phyloP scores from a whole-genome alignment of 2,329 filamentous ascomycete genomes.

The Zopfia rhizophila region DNA sequence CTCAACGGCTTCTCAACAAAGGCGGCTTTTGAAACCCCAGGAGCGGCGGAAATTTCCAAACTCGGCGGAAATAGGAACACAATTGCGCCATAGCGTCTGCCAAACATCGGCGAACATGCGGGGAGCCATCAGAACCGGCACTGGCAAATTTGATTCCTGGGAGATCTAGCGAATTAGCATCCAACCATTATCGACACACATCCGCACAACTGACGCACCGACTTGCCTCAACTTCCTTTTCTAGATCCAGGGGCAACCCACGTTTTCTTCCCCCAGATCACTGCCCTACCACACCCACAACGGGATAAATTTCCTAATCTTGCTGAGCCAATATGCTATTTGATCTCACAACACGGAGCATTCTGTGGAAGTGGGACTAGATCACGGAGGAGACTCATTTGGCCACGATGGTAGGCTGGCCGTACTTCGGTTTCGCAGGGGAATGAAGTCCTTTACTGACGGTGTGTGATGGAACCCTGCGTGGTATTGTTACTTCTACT shows the following conservation, averaged over 20 bases:
- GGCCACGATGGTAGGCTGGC: conserved; percentile 32
- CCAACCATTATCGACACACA: conserved; percentile 38
- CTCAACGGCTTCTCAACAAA: conserved; percentile 12
- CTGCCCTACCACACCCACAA: conserved; percentile 19
- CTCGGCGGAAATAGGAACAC: conserved; percentile 21
- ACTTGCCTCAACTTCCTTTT: conserved; percentile 22
- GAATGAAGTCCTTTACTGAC: conserved; percentile 12
- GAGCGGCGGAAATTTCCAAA: conserved; percentile 44
- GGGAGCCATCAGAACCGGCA: conserved; percentile 23
- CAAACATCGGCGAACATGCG: conserved; percentile 18
- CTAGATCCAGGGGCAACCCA: too few species aligned
- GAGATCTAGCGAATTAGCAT: conserved; percentile 16
- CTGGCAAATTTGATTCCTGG: too few species aligned
- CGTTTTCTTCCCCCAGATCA: conserved; percentile 15
- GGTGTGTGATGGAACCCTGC: conserved; percentile 18
- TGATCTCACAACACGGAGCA: background rate
- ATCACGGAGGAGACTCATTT: conserved; percentile 26
- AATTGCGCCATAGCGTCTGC: conserved; percentile 17
- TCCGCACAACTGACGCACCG: conserved; percentile 12
- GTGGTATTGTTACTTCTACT: conserved; percentile 13
- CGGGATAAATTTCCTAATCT: conserved; percentile 44
- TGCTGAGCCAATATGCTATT: background rate
- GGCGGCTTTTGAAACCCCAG: conserved; percentile 2
- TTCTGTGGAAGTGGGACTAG: conserved; percentile 9
- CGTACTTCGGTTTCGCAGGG: conserved; percentile 23